Conservation (phyloP, 352 stramenopile genomes). For the Phytophthora capsici region DNA sequence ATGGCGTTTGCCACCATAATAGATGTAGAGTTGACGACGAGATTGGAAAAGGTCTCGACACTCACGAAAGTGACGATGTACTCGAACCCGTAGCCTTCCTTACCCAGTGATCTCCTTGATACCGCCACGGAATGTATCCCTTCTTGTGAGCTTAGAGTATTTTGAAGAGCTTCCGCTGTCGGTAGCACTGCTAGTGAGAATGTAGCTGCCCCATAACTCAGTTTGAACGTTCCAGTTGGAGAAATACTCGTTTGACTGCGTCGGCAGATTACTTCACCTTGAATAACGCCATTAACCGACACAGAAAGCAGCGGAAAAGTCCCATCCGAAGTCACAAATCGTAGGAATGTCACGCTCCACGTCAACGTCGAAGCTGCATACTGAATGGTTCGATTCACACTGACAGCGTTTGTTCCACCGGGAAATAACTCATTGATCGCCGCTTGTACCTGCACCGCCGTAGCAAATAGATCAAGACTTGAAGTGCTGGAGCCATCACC, state of each 20-base stretch:
- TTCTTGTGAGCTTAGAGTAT: slow-evolving; percentile 35
- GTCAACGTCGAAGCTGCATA: slow-evolving; percentile 45
- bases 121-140: slow-evolving; percentile 46
- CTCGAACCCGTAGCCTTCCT: slow-evolving; percentile 44
- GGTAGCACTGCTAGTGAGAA: slow-evolving; percentile 24
- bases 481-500: slow-evolving; percentile 16
- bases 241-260: slow-evolving; percentile 16
- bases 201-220: slow-evolving; percentile 52
- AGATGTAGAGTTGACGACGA: slow-evolving; percentile 30
- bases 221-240: slow-evolving; percentile 43
- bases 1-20: slow-evolving; percentile 22
- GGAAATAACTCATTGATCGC: slow-evolving; percentile 53
- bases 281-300: slow-evolving; percentile 38
- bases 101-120: slow-evolving; percentile 18
- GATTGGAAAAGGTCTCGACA: slow-evolving; percentile 49
- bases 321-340: slow-evolving; percentile 38
- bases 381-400: slow-evolving; percentile 38
- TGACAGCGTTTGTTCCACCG: slow-evolving; percentile 27
- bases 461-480: slow-evolving; percentile 61
- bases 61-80: slow-evolving; percentile 63
- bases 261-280: slow-evolving; percentile 42
- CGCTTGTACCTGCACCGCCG: slow-evolving; percentile 41
- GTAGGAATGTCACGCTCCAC: slow-evolving; percentile 66
- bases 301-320: slow-evolving; percentile 51
- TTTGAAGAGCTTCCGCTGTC: slow-evolving; percentile 38